Base-by-base conservation (phyloP, 1,139 yeast genomes). In the Yamadazyma aaseri region DNA sequence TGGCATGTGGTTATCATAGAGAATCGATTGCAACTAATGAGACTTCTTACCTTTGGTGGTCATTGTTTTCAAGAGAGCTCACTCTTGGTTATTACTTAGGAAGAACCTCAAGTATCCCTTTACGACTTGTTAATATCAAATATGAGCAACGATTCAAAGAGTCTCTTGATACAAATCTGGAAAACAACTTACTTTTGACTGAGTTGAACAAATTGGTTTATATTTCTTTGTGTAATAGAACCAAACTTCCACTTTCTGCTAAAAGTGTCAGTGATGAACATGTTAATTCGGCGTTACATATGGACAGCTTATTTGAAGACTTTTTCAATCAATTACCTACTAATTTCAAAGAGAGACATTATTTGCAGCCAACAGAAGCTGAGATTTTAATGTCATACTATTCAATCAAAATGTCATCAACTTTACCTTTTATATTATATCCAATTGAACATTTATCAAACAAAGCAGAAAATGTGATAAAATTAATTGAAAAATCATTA, bases 1-100 rank as follows among this genome's bases (percentile, higher is more conserved):
- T 63, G 26, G 56, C 73, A n/a, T 47, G 71, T 15, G 76, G 76
- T 0, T 47, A 68, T 3, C 71, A 69, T 39, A 52, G 70, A 34
- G 60, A 58, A 29, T 46, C 56, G 1, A 56, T 63, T 18, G 58
- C 60, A 10, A 33, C 35, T 10, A 34, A 38, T 5, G 48, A 45
- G 23, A 35, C 46, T 22, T 37, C 35, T 17, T 31, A 34, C 17
- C 25, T 38, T 2, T 47, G 51, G 51, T 49, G 53, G 53, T 32
- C 45, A 1, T 20, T 49, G 7, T 40, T 40, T 23, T 35, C 38
- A 11, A 38, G 41, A 28, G 51, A 44, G 27, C 17, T 44, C 2
- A 39, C 30, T 18, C 28, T 44, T 11, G 35, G 44, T 23, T 33
- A 22, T 26, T 41, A 36, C 15, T 30, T 49, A 26, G 53, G 51